Base-by-base conservation (phyloP, 768 basidiomycete species). In the Leccinum fibrillosum region DNA sequence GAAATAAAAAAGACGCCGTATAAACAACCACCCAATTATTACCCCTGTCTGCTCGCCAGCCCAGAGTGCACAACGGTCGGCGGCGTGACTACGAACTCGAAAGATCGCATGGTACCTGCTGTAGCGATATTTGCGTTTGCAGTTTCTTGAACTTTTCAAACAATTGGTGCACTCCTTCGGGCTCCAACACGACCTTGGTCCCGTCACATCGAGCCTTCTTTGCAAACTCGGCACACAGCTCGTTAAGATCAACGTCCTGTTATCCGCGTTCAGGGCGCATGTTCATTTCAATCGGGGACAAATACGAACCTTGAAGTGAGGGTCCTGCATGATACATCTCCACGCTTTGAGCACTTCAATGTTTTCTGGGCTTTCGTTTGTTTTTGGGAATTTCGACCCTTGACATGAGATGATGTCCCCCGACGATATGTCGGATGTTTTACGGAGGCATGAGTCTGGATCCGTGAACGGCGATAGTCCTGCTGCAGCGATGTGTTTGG, bases 151-250 rank as follows among this genome's bases (percentile, higher is more conserved):
- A 73, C 50, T 65, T 73, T 62, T 80, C 77, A 59, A 82, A 72
- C 51, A 81, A 70, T 42, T 76, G 73, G 53, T 70, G 72, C 57
- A 81, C 75, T 37, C 77, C 72, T 58, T 76, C 71, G 6, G 79
- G 78, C 59, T 82, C 89, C 50, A 93, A 72, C 19, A 92, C 91
- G 39, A 92, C 88, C 75, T 89, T 90, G 26, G 84, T 85, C 37
- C 92, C 92, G 59, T 92, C 91, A 66, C 92, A 94, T 48, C 84
- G 80, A 49, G 92, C 92, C 75, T 94, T 93, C 67, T 73, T 81
- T 49, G 89, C 82, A 67, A 94, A 91, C 72, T 92, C 88, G 7
- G 83, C 65, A 68, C 92, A 94, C 23, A 94, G 76, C 50, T 88
- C 81, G 64, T 88, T 90, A 57, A 93, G 84, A 66, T 93, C 92